Conservation (phyloP, 352 stramenopile species). For the Globisporangium echinulatum region DNA sequence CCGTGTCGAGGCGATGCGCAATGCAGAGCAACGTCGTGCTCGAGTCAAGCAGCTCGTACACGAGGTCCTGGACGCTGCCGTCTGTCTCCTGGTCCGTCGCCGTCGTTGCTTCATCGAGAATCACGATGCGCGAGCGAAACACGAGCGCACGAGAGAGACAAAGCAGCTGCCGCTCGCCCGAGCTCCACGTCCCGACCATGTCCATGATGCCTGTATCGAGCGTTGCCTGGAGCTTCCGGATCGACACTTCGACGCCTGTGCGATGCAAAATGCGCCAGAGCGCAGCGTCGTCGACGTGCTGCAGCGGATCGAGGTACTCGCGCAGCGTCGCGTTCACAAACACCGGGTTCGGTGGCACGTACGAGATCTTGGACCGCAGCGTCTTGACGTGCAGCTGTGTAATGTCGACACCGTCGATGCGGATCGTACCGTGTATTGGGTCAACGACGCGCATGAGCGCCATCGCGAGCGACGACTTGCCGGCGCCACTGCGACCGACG, state of each 20-base stretch:
- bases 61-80: constrained; percentile 45
- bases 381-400: constrained; percentile 26
- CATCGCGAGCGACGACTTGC: constrained; percentile 56
- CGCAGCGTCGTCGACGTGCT: constrained; percentile 49
- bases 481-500: constrained; percentile 50
- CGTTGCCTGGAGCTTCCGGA: constrained; percentile 21
- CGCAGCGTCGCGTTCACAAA: constrained; percentile 90
- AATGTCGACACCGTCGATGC: constrained; percentile 88
- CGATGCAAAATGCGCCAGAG: constrained; percentile 38
- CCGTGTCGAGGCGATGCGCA: constrained; percentile 90
- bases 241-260: constrained; percentile 37
- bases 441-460: constrained; percentile 45
- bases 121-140: constrained; percentile 76
- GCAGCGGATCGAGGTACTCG: constrained; percentile 91
- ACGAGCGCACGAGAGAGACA: constrained; percentile 91
- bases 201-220: constrained; percentile 37
- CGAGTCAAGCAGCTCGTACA: constrained; percentile 81
- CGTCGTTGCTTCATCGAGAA: constrained; percentile 95
- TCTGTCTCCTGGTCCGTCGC: constrained; percentile 74
- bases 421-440: constrained; percentile 48
- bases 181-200: constrained; percentile 86
- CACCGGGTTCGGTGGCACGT: constrained; percentile 89
- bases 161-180: constrained; percentile 92
- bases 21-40: constrained; percentile 92
- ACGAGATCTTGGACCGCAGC: constrained; percentile 42